Evolutionary conservation across 805 yeast genomes (phyloP).

Genomic region (Myxozyma mucilagina): DNA sequence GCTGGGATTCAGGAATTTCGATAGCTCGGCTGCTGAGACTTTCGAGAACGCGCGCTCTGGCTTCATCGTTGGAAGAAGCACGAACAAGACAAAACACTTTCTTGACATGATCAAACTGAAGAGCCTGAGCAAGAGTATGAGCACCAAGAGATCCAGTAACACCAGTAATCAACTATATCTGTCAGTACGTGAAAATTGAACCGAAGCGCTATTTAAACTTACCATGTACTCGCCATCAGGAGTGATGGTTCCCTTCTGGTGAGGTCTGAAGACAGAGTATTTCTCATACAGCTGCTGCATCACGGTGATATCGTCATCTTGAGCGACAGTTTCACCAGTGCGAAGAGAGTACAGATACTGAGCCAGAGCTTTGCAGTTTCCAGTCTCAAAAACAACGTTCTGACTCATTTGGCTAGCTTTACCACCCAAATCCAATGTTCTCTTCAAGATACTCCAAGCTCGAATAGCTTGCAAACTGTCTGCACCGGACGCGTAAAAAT

Average conservation of each 20-base stretch:
- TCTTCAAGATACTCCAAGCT: conserved; percentile 13
- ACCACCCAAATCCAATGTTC: conserved; percentile 16
- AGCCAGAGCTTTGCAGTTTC: conserved; percentile 13
- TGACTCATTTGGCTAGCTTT: conserved; percentile 9
- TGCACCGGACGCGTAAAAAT: conserved; percentile 21
- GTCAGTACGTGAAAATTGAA: background rate
- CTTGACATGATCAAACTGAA: conserved; percentile 8
- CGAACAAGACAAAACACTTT: conserved; percentile 25
- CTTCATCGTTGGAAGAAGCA: conserved; percentile 7
- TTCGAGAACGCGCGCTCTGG: conserved; percentile 10
- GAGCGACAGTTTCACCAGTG: conserved; percentile 1
- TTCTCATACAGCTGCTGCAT: conserved; percentile 20
- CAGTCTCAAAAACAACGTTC: conserved; percentile 23
- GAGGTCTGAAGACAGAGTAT: conserved; percentile 18
- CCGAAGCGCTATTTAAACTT: background rate
- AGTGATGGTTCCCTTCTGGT: background rate
- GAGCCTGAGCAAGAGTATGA: conserved; percentile 11
- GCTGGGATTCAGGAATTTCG: background rate
- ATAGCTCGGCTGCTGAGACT: conserved; percentile 5
- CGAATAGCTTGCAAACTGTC: conserved; percentile 23
- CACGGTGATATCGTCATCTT: conserved; percentile 3
- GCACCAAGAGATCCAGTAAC: conserved; percentile 28
- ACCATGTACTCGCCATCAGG: conserved; percentile 14
- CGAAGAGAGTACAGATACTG: conserved; percentile 4
- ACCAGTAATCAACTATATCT: conserved; percentile 18